Evolutionary conservation across 2,329 filamentous ascomycete genomes (phyloP), one percentile per base, ranked within the genome.

Genomic region (Whalleya microplaca): DNA sequence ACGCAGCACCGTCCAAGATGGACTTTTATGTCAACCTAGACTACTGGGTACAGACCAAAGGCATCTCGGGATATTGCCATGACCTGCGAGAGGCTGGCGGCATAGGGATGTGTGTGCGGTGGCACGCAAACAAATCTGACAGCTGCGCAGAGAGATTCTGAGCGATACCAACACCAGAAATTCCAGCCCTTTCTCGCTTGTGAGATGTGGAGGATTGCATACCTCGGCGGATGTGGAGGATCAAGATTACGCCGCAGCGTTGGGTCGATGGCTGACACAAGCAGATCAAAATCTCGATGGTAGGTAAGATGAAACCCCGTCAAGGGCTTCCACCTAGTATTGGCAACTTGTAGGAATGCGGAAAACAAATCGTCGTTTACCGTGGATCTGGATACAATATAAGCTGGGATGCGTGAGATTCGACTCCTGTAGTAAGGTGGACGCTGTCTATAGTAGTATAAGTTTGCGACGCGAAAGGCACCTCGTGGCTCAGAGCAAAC

Each of bases 191-290:
- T 53, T 43, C 21, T 48, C 23, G 42, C 21, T 45, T 52, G 29
- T 41, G 23, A 49, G 55, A 60, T 63, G 55, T 61, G 52, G 57
- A 61, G 58, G 56, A 52, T 58, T 59, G 58, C 58, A 62, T 62
- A 51, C 54, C 58, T 53, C 62, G 51, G 54, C 59, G 50, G 52
- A 50, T 45, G 52, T 59, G 54, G 59, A 64, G 54, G 59, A 64
- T 64, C 59, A 58, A 67, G 66, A 68, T 69, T 64, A 66, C 60
- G 61, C 65, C 66, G 61, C 53, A 61, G 59, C 62, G 53, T 63
- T 66, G 66, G 66, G 64, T 69, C 66, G 66, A 69, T 69, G 52
- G 62, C 63, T 66, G 56, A 66, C 64, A 59, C 61, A 58, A 65
- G 62, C 52, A 48, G 51, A 48, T 54, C 50, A 58, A 56, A 23